Evolutionary conservation across 257 asterid species (phyloP).

Genomic region (Solanum bulbocastanum): DNA sequence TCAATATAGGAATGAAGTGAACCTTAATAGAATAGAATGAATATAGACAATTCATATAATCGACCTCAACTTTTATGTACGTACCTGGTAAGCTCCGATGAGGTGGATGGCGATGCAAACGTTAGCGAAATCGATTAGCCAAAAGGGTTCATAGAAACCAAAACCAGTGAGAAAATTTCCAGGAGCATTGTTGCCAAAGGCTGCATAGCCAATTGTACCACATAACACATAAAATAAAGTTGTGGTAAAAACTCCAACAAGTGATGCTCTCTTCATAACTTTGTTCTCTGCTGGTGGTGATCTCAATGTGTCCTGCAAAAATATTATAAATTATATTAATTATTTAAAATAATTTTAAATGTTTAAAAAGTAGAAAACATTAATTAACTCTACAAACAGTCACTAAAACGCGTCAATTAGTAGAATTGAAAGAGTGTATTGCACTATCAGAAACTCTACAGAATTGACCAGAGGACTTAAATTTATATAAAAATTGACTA

Average conservation of each 20-base stretch:
- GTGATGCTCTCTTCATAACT: constrained; percentile 48
- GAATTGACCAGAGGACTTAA: not conserved
- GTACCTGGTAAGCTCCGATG: constrained; percentile 26
- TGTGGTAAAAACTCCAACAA: constrained; percentile 1
- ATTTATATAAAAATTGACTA: not conserved
- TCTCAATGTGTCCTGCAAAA: constrained; percentile 47
- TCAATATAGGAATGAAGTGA: not conserved
- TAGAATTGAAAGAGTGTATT: not conserved
- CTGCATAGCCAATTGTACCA: constrained; percentile 30
- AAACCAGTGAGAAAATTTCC: constrained; percentile 34
- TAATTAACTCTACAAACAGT: not conserved
- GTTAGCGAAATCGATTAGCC: constrained; percentile 30
- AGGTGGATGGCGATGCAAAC: constrained; percentile 24
- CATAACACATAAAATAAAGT: constrained; percentile 23
- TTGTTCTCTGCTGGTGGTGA: constrained; percentile 39
- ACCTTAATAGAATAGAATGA: not conserved
- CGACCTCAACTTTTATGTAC: not conserved
- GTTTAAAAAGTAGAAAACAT: no score
- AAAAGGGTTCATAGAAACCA: constrained; percentile 31
- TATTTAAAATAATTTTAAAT: no score
- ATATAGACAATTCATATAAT: not conserved
- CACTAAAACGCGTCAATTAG: not conserved
- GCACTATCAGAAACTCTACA: not conserved
- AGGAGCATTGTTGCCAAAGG: constrained; percentile 25
- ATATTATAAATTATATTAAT: no score